phyloP scores from a whole-genome alignment of 257 asterid species.

The Mentha longifolia region DNA sequence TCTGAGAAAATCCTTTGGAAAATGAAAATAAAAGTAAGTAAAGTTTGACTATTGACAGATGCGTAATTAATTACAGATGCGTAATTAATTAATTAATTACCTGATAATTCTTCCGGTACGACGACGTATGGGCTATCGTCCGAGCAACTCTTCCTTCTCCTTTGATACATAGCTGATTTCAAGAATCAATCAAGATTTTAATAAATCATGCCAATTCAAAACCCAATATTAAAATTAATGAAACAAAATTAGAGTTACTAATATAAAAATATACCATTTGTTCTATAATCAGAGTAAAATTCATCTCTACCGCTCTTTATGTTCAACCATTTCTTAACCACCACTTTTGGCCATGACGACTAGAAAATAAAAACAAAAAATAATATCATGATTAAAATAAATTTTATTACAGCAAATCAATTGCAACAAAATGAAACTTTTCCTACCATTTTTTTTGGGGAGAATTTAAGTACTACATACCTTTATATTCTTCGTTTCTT shows the following conservation, averaged over 20 bases:
- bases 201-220: background rate
- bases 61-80: too few relatives aligned
- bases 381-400: background rate
- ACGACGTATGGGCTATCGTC: conserved; percentile 71
- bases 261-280: conserved; percentile 41
- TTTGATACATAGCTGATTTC: conserved; percentile 39
- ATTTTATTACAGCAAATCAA: background rate
- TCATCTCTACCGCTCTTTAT: conserved; percentile 54
- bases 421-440: conserved; percentile 10
- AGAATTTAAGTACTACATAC: too few relatives aligned
- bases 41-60: background rate
- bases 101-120: conserved; percentile 85
- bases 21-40: background rate
- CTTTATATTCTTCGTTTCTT: conserved; percentile 47
- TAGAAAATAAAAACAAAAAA: conserved; percentile 26
- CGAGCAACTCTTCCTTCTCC: conserved; percentile 74
- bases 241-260: background rate
- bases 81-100: conserved; percentile 33
- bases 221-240: background rate
- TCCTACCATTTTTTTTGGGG: too few relatives aligned
- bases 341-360: conserved; percentile 75
- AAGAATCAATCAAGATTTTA: background rate
- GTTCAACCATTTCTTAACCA: conserved; percentile 74
- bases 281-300: conserved; percentile 61
- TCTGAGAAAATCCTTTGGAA: background rate